Evolutionary conservation across 495 filamentous ascomycete genomes (phyloP).

Genomic region (Cudoniella acicularis): DNA sequence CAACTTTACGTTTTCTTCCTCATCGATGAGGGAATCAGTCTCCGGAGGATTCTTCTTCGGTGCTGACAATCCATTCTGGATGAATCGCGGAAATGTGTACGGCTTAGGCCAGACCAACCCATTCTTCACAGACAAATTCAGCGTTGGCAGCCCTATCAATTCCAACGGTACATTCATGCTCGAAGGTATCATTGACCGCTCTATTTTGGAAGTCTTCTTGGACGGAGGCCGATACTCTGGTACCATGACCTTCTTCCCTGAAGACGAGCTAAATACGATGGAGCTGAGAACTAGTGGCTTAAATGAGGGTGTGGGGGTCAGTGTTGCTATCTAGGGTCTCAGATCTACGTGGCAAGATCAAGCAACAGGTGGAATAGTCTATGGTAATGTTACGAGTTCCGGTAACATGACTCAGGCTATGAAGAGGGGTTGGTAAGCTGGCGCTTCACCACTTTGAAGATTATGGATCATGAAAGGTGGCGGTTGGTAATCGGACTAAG

Average conservation of each 20-base stretch:
- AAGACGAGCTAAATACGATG: constrained; percentile 37
- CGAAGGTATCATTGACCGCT: constrained; percentile 44
- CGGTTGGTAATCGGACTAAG: too few relatives aligned
- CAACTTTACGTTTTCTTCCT: constrained; percentile 49
- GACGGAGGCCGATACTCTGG: constrained; percentile 39
- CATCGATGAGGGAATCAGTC: constrained; percentile 41
- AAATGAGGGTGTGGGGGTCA: constrained; percentile 33
- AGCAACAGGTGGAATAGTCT: constrained; percentile 23
- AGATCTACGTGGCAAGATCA: constrained; percentile 36
- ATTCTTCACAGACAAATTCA: constrained; percentile 49
- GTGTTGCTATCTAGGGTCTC: constrained; percentile 38
- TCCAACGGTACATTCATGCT: constrained; percentile 29
- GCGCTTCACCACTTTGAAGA: too few relatives aligned
- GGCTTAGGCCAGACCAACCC: constrained; percentile 37
- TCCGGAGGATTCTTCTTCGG: constrained; percentile 42
- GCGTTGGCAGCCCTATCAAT: constrained; percentile 32
- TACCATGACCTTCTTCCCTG: constrained; percentile 43
- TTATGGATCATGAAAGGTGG: too few relatives aligned
- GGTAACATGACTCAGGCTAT: constrained; percentile 16
- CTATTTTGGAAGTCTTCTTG: constrained; percentile 49
- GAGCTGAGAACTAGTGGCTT: constrained; percentile 34
- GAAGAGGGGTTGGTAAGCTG: too few relatives aligned
- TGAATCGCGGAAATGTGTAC: constrained; percentile 39
- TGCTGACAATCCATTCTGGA: constrained; percentile 43
- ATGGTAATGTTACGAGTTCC: constrained; percentile 14